phyloP scores from a whole-genome alignment of 768 basidiomycete species.

The Termitomyces sp. region DNA sequence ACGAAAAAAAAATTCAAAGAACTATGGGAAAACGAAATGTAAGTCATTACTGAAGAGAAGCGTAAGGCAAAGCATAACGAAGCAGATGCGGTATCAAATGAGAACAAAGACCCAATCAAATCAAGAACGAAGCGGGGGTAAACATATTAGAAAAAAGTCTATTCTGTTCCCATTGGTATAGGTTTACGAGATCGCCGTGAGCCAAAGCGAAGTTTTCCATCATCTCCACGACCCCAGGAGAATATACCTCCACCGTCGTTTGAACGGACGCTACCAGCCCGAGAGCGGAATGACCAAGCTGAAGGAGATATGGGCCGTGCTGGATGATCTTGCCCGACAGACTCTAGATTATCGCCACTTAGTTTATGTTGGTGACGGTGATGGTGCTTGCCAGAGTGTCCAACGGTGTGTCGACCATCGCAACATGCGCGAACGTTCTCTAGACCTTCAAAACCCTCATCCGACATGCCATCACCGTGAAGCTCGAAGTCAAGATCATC shows the following conservation, averaged over 20 bases:
- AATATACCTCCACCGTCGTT: slow-evolving; percentile 66
- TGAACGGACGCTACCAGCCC: slow-evolving; percentile 67
- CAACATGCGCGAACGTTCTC: slow-evolving; percentile 95
- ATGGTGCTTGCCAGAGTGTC: slow-evolving; percentile 47
- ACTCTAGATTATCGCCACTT: slow-evolving; percentile 42
- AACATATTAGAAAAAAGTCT: slow-evolving; percentile 9
- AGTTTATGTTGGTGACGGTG: slow-evolving; percentile 52
- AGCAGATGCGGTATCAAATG: slow-evolving; percentile 10
- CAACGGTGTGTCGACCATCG: slow-evolving; percentile 83
- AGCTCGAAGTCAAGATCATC: slow-evolving; percentile 81
- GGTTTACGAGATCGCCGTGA: slow-evolving; percentile 54
- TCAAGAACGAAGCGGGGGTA: slow-evolving; percentile 14
- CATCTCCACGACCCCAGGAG: slow-evolving; percentile 59
- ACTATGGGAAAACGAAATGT: slow-evolving; percentile 19
- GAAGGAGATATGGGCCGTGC: slow-evolving; percentile 65
- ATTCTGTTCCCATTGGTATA: slow-evolving; percentile 22
- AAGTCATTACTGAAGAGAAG: slow-evolving; percentile 23
- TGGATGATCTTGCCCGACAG: slow-evolving; percentile 38
- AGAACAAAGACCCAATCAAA: slow-evolving; percentile 13
- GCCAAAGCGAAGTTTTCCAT: slow-evolving; percentile 69
- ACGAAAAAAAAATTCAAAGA: slow-evolving; percentile 9
- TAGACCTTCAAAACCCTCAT: slow-evolving; percentile 83
- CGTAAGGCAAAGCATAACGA: slow-evolving; percentile 18
- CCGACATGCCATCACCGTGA: slow-evolving; percentile 65
- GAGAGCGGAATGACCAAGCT: slow-evolving; percentile 82